Evolutionary conservation across 805 yeast species (phyloP).

Genomic region (Hanseniaspora guilliermondii): DNA sequence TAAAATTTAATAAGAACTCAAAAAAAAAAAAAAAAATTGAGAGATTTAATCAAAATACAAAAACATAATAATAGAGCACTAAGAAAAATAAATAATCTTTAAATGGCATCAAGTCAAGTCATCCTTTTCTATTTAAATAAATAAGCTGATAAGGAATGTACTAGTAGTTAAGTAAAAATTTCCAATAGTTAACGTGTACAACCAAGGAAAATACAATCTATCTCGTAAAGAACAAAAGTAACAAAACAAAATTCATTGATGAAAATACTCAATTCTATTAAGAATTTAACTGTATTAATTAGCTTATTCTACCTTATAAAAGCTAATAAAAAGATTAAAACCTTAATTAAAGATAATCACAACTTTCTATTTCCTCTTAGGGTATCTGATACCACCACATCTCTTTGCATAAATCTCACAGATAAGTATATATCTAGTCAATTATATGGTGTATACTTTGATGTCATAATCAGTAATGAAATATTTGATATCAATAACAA

Average conservation of each 20-base stretch:
- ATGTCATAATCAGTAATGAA: background rate
- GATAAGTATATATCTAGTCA: background rate
- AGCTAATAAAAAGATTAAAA: background rate
- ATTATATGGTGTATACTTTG: background rate
- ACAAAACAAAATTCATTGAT: background rate
- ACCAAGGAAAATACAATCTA: background rate
- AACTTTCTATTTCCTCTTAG: background rate
- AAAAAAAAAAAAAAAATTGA: background rate
- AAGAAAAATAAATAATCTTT: background rate
- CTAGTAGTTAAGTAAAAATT: no score
- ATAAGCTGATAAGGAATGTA: no score
- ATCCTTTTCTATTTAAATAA: no score
- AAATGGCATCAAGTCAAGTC: background rate
- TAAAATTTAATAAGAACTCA: conserved; percentile 31
- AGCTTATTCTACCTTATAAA: background rate
- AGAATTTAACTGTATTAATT: background rate
- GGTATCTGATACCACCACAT: background rate
- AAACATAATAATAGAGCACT: background rate
- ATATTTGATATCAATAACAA: background rate
- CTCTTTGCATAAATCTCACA: background rate
- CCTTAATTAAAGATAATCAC: background rate
- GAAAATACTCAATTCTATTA: background rate
- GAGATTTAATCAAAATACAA: background rate
- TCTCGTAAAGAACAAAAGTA: background rate
- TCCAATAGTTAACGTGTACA: no score